phyloP scores from a whole-genome alignment of 164 flowering plant genomes.

The Macadamia tetraphylla region DNA sequence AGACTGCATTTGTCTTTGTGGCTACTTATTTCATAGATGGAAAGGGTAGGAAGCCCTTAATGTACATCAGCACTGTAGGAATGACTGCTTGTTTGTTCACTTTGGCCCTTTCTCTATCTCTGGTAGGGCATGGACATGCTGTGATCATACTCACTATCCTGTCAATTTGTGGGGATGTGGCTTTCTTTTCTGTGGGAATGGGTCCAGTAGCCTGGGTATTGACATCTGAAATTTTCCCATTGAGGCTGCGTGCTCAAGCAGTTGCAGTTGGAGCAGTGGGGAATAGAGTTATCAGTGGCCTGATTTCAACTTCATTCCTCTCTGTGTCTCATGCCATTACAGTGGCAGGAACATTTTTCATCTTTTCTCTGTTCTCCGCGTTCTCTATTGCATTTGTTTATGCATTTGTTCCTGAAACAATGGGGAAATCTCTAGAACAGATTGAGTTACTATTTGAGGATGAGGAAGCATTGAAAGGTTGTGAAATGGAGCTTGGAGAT shows the following conservation, averaged over 20 bases:
- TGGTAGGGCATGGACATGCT: constrained; percentile 12
- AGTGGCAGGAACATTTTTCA: constrained; percentile 59
- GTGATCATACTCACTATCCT: constrained; percentile 26
- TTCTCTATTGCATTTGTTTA: constrained; percentile 43
- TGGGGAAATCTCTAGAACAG: constrained; percentile 56
- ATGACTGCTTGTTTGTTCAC: constrained; percentile 37
- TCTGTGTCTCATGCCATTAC: constrained; percentile 38
- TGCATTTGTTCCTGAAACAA: constrained; percentile 52
- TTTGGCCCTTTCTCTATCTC: constrained; percentile 26
- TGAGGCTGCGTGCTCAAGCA: constrained; percentile 56
- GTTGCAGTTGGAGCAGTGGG: constrained; percentile 52
- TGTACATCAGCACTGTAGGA: constrained; percentile 39
- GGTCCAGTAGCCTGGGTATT: constrained; percentile 66
- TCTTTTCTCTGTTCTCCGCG: constrained; percentile 42
- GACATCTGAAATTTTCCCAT: constrained; percentile 57
- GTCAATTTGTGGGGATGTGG: constrained; percentile 43
- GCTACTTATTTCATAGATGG: constrained; percentile 35
- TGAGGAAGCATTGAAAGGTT: constrained; percentile 2
- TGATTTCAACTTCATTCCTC: constrained; percentile 54
- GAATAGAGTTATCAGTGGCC: constrained; percentile 51
- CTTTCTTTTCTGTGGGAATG: constrained; percentile 9
- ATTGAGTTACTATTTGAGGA: constrained; percentile 45
- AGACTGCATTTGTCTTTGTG: constrained; percentile 32
- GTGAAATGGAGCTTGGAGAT: no score
- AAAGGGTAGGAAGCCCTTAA: constrained; percentile 40